Conservation (phyloP, 2,329 filamentous ascomycete species). For the Paecilomyces sp. region DNA sequence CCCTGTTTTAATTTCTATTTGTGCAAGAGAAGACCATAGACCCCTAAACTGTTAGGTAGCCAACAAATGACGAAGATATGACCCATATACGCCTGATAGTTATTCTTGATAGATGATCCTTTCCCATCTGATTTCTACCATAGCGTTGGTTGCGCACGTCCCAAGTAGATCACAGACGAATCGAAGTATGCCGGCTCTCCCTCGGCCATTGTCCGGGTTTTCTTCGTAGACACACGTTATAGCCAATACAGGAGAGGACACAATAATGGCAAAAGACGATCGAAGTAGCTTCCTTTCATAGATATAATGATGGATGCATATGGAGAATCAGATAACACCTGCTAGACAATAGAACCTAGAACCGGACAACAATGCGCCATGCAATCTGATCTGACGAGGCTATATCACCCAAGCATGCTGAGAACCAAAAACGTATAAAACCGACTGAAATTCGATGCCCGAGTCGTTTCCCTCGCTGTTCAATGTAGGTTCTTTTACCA, state of each 20-base stretch:
- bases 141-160: not conserved
- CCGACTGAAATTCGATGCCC: not conserved
- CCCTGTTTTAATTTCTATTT: no score
- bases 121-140: no score
- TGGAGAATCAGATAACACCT: slow-evolving; percentile 6
- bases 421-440: not conserved
- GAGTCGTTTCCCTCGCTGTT: not conserved
- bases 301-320: not conserved
- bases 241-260: not conserved
- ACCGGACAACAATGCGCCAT: slow-evolving; percentile 20
- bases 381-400: not conserved
- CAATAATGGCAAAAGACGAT: not conserved
- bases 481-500: slow-evolving; percentile 14
- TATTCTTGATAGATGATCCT: no score
- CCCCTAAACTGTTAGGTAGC: no score
- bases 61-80: no score
- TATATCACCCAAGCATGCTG: no score
- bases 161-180: not conserved
- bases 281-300: not conserved
- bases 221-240: not conserved
- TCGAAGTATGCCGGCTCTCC: not conserved
- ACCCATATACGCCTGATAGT: no score
- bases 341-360: slow-evolving; percentile 23
- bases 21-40: no score
- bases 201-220: not conserved